Base-by-base conservation (phyloP, 768 basidiomycete genomes). In the Mycena indigotica region DNA sequence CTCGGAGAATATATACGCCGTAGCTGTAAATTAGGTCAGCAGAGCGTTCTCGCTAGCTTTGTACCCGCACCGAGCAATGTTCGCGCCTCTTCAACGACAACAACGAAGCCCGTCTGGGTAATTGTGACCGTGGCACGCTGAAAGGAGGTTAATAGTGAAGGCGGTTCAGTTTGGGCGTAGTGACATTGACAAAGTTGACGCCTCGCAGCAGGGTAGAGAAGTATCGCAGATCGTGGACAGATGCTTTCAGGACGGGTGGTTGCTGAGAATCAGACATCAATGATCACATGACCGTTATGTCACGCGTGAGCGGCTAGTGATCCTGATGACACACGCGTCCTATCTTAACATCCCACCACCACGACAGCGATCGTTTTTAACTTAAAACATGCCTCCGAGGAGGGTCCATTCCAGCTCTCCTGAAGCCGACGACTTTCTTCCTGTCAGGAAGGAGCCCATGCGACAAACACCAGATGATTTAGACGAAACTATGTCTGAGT, bases 21-120 rank as follows among this genome's bases (percentile, higher is more conserved):
- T 90, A 23, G 87, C 95, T 97, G 63, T n/a, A 38, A 17, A 44
- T 57, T 15, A 28, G 58, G 49, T 44, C 39, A 21, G 15, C 40
- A 28, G 25, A 35, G 17, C 8, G n/a, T 51, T 28, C 2, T 50
- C 8, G 52, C 2, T 19, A 16, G 21, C 45, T 49, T 50, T 26
- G 35, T 24, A 53, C 39, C 15, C 46, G 48, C 66, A 92, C 95
- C 95, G 26, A 89, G 77, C 5, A 96, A 76, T 1, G 89, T 86
- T 30, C 89, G 81, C 1, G 90, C 85, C 70, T 97, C 94, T 73
- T 98, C 93, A 10, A 93, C 93, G 19, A 84, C 83, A 26, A 97
- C 80, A 13, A 83, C 83, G 61, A 97, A 73, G 1, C 93, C 95
- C 38, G 78, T 75, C 17, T 80, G 75, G 23, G 84, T 80, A n/a